Base-by-base conservation (phyloP, 495 filamentous ascomycete genomes). In the Pseudevernia furfuracea region DNA sequence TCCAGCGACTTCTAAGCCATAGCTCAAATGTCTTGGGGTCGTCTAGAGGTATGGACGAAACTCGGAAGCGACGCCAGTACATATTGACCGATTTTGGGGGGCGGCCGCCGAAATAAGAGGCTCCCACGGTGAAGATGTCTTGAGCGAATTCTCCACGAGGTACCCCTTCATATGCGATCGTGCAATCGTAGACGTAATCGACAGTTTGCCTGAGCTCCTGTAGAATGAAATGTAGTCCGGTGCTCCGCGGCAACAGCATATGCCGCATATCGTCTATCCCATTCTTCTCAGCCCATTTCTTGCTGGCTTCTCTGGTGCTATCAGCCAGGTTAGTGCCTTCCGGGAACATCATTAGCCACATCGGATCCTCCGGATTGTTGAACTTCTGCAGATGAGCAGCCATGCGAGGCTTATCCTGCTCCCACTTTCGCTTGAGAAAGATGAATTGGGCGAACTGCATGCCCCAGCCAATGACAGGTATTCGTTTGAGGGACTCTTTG, bases 321-420 rank as follows among this genome's bases (percentile, higher is more conserved):
- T 73, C 72, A 44, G 84, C 87, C 11, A 87, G 74, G 68, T 93
- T 94, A 9, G 90, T 94, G 38, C 90, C 90, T 73, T 94, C 90
- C 0, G 90, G 90, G 70, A 91, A 94, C 59, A 94, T 80, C 60
- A 94, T 77, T 53, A 94, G 77, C 90, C 90, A 94, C 90, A 93
- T 92, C 2, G 90, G 90, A 68, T 90, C 81, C 61, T 84, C 78
- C 19, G 69, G 67, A 6, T 75, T 77, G 71, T 84, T 87, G 61
- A 94, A 81, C 72, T 89, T 87, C 48, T 82, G 76, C 39, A 94
- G 74, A 14, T 89, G 83, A 64, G 89, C 79, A 21, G 82, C 83
- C 49, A 94, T 73, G 55, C 88, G 81, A 1, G 84, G 82, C 71
- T 88, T 85, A 71, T 94, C 90, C 53, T 81, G 84, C n/a, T 83